Conservation (phyloP, 2,329 filamentous ascomycete species). For the Bipolaris gigantea region DNA sequence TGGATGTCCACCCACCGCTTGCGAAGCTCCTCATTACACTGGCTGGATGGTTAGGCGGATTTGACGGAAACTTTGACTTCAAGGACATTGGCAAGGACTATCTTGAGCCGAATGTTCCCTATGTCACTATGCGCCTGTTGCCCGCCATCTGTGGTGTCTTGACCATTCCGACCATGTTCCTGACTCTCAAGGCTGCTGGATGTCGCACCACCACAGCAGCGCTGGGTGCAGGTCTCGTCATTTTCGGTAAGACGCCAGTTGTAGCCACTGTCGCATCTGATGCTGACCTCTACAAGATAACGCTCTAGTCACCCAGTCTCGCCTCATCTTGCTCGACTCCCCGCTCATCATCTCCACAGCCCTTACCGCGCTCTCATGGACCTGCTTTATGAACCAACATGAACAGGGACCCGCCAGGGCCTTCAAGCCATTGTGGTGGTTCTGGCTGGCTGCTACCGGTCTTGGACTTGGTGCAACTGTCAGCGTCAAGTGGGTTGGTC, state of each 20-base stretch:
- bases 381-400: conserved; percentile 94
- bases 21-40: conserved; percentile 96
- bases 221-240: conserved; percentile 81
- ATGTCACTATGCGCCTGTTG: conserved; percentile 95
- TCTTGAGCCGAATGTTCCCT: conserved; percentile 88
- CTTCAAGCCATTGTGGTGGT: conserved; percentile 93
- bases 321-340: conserved; percentile 93
- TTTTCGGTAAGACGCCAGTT: conserved; percentile 69
- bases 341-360: conserved; percentile 92
- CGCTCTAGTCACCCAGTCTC: conserved; percentile 89
- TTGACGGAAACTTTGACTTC: conserved; percentile 95
- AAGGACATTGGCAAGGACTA: conserved; percentile 99
- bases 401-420: conserved; percentile 87
- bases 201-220: conserved; percentile 84
- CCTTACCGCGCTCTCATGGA: conserved; percentile 86
- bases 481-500: conserved; percentile 98
- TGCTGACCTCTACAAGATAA: conserved; percentile 67
- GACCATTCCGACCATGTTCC: conserved; percentile 87
- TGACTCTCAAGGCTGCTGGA: conserved; percentile 87
- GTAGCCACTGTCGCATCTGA: background rate
- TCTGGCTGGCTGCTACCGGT: conserved; percentile 88
- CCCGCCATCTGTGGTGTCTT: conserved; percentile 87
- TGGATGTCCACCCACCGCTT: conserved; percentile 98
- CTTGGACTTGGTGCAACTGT: conserved; percentile 84
- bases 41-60: conserved; percentile 91